Base-by-base conservation (phyloP, 2,329 filamentous ascomycete genomes). In the Apiospora koreana region DNA sequence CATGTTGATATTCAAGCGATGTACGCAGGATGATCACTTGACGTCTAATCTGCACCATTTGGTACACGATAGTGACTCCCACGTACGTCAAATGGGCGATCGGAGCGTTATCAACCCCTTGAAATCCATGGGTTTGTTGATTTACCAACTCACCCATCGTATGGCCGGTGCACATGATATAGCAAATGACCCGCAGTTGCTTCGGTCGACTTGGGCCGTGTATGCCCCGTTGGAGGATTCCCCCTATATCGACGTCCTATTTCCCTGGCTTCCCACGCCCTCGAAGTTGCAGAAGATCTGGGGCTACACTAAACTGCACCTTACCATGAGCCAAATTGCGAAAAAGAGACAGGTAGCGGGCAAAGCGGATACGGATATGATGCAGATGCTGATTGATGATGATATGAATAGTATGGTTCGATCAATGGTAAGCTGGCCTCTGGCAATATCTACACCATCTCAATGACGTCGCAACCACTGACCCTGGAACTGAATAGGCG, bases 221-320 rank as follows among this genome's bases (percentile, higher is more conserved):
- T 69, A 69, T n/a, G 64, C 31, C 7, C 68, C 68, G 28, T 28
- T 69, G 18, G 68, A 69, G 64, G 68, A 69, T n/a, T 66, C 62
- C 21, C 68, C 68, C 21, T 69, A 69, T n/a, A 28, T 69, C 23
- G 68, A 67, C n/a, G 25, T 69, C 64, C 43, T 69, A 18, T 28
- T 69, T 43, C 68, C 68, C 16, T 69, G 68, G 68, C 62, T 69
- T 31, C 68, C 68, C 25, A 69, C 68, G 12, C 43, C 62, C 5
- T 69, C 68, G 1, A 69, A 69, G 31, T 12, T 69, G 28, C 43
- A 46, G 8, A 69, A 69, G 68, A n/a, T 69, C 3, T 54, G 58
- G 58, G 68, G 68, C 3, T 69, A 69, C 23, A 64, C 68, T 12
- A 66, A 50, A 10, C 21, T 69, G 43, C 68, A 69, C 25, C 42